phyloP scores from a whole-genome alignment of 768 basidiomycete species.

The Crepidotus variabilis region DNA sequence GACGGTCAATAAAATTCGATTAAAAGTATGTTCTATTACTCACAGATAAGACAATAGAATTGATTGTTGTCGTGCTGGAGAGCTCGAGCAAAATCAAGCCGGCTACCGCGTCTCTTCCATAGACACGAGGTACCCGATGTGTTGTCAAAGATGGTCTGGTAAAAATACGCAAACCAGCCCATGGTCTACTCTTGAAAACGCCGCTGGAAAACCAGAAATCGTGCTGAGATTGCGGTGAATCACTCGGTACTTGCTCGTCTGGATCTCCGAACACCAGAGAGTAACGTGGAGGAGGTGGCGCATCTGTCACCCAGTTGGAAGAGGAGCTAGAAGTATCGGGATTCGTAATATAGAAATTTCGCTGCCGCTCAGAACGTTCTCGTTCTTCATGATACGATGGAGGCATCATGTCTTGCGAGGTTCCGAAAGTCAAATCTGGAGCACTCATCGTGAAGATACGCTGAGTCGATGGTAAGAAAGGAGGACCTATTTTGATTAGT shows the following conservation, averaged over 20 bases:
- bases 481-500: too few relatives aligned
- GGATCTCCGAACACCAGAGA: conserved; percentile 10
- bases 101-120: conserved; percentile 15
- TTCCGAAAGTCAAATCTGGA: too few relatives aligned
- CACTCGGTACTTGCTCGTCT: not conserved
- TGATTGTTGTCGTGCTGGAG: conserved; percentile 12
- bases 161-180: conserved; percentile 15
- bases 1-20: not conserved
- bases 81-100: conserved; percentile 15
- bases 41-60: conserved; percentile 38
- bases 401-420: too few relatives aligned
- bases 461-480: too few relatives aligned
- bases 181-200: conserved; percentile 9
- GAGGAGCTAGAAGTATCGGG: too few relatives aligned
- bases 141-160: conserved; percentile 10
- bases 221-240: conserved; percentile 4
- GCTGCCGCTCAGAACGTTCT: too few relatives aligned
- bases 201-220: conserved; percentile 6
- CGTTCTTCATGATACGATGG: too few relatives aligned
- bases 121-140: conserved; percentile 13
- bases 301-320: too few relatives aligned
- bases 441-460: too few relatives aligned
- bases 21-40: conserved; percentile 8
- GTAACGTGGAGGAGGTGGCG: conserved; percentile 4
- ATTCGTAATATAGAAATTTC: too few relatives aligned